Conservation (phyloP, 768 basidiomycete species). For the Cubamyces sp. region DNA sequence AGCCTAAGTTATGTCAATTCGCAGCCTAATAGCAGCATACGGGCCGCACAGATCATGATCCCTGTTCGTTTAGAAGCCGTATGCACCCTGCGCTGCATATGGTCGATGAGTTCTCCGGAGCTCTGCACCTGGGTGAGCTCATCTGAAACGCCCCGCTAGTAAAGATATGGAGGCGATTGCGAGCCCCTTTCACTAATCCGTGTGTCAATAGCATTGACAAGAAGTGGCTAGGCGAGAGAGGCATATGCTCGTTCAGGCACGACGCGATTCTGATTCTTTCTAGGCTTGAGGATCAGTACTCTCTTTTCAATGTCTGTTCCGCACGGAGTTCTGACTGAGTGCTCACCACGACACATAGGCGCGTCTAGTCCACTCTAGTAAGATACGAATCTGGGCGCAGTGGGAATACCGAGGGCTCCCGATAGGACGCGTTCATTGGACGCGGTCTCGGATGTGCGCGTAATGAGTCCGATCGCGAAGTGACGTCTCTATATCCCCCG, state of each 20-base stretch:
- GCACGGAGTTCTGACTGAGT: not conserved
- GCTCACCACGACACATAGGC: not conserved
- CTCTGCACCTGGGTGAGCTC: not conserved
- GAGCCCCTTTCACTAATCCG: not conserved
- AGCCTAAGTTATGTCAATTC: slow-evolving; percentile 15
- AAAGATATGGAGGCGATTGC: not conserved
- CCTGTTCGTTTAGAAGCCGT: not conserved
- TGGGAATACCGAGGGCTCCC: not conserved
- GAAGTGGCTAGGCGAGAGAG: slow-evolving; percentile 1
- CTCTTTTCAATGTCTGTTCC: not conserved
- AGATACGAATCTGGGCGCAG: not conserved
- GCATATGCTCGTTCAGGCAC: slow-evolving; percentile 23
- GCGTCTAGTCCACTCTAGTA: not conserved
- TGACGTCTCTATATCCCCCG: slow-evolving; percentile 1
- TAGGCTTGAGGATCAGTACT: not conserved
- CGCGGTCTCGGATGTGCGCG: not conserved
- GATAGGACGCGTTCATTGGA: not conserved
- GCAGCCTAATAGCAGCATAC: slow-evolving; percentile 4
- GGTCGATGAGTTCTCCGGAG: slow-evolving; percentile 9
- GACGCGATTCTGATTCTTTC: not conserved
- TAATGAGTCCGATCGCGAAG: not conserved
- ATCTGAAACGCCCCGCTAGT: slow-evolving; percentile 11
- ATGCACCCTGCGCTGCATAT: not conserved
- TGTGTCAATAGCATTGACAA: not conserved
- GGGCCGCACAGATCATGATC: slow-evolving; percentile 4